These are phyloP conservation scores for Trichosporon sp. DNA, from an alignment of 1,284 basidiomycete species.

Conservation along the genomic window DNA sequence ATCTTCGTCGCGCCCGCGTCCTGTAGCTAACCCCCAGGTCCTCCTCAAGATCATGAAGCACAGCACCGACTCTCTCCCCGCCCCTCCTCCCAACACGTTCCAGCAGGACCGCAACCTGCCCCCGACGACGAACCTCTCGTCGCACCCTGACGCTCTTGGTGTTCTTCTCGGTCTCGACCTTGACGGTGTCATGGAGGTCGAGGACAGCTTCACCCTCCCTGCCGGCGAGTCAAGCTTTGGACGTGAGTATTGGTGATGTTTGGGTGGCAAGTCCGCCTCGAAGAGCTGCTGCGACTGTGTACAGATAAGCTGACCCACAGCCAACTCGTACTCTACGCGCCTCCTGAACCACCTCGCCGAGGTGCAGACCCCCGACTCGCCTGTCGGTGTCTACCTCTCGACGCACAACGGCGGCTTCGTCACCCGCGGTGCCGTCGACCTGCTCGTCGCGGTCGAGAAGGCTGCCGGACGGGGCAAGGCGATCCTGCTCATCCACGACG, in stretches of 20 bases:
- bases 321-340: constrained; percentile 38
- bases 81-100: constrained; percentile 31
- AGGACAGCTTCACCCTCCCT: constrained; percentile 83
- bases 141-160: constrained; percentile 63
- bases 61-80: constrained; percentile 47
- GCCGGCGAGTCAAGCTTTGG: constrained; percentile 39
- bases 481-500: constrained; percentile 85
- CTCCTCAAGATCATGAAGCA: constrained; percentile 87
- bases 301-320: constrained; percentile 16
- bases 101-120: constrained; percentile 42
- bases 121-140: constrained; percentile 38
- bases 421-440: constrained; percentile 81
- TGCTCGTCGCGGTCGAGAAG: constrained; percentile 68
- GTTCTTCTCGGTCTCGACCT: constrained; percentile 85
- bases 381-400: constrained; percentile 95
- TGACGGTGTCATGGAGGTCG: constrained; percentile 82
- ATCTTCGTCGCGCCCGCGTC: not conserved
- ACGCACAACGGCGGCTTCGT: constrained; percentile 87
- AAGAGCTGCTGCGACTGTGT: not conserved
- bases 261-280: not conserved
- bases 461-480: constrained; percentile 63
- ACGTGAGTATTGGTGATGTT: constrained; percentile 24
- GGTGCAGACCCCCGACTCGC: constrained; percentile 87
- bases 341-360: constrained; percentile 50
- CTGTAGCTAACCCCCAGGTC: constrained; percentile 54